Evolutionary conservation across 257 asterid species (phyloP), one percentile per base, ranked within the genome.

Genomic region (Solanum pennellii): DNA sequence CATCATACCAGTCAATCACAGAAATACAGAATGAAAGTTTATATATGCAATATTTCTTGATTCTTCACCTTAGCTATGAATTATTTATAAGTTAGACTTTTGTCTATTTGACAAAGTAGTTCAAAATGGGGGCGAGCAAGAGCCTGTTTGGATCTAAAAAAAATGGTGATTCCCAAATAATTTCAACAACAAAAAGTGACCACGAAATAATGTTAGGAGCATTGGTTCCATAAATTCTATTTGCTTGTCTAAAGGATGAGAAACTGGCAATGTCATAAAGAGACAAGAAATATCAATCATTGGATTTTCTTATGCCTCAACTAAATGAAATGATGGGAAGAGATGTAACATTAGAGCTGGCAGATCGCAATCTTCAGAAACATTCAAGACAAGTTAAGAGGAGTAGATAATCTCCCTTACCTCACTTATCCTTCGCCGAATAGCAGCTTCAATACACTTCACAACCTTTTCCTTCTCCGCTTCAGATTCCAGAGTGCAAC

Each of bases 361-460:
- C 27, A 44, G 29, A 25, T 27, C 66, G 10, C 39, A 82, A 82
- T 82, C 29, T 49, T 82, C 69, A 82, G 85, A 29, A 82, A 52
- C 69, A 49, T 82, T 29, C 15, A 49, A 37, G 45, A 49, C 69
- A 29, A 45, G 56, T 80, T 27, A 80, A 82, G 69, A 82, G 69
- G 62, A 86, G 45, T 35, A 77, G 44, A 56, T 44, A 20, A 47
- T 86, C 56, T 86, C 2, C 45, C 79, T 89, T 91, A 97, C 99
- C 98, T 97, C 98, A 66, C 98, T 95, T 42, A 91, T 93, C 92
- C 99, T 87, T 88, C 99, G 96, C 83, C 92, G 91, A 82, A 97
- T 93, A 12, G 99, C 98, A 87, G 99, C 99, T 92, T 97, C 99
- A 44, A 97, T 97, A 89, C 99, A 97, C 92, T 94, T 97, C 89